Base-by-base conservation (phyloP, 2,329 filamentous ascomycete genomes). In the Pseudopyrenochaeta lycopersici region DNA sequence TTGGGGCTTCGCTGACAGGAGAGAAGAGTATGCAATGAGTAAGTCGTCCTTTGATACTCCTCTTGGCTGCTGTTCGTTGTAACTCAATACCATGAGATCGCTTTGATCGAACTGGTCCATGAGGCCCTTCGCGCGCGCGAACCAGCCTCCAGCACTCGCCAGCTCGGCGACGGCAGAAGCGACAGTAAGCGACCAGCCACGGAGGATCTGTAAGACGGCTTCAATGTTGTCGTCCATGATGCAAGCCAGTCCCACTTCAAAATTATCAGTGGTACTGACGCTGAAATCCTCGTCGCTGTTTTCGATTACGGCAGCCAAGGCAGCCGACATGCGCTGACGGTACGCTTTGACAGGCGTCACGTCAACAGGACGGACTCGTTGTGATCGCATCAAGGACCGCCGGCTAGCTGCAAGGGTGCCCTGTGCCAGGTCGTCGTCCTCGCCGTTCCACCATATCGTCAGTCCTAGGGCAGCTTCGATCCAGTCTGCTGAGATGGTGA, bases 401-500 rank as follows among this genome's bases (percentile, higher is more conserved):
- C 79, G 77, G 53, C 76, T 81, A n/a, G 73, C 75, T 45, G 75
- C 75, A 29, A 82, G 72, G 59, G 75, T 81, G 46, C 74, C 77
- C 32, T 75, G 68, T 1, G 73, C 60, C 23, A 76, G 62, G 1
- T 80, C 77, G 12, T 81, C 79, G 9, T 88, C 83, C 54, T 87
- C 85, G 56, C 95, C 91, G 70, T 96, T 89, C 92, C 93, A 97
- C 94, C 94, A 98, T 5, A 90, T 88, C 29, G 93, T 88, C 44
- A 98, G 79, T 1, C 89, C 90, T 54, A 97, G 78, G 0, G 89
- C 90, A 0, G 92, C 93, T 78, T 98, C 94, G 46, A 94, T 87
- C 94, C 94, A 98, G 75, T 97, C 93, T 68, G 94, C 88, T 1
- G 92, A 86, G 39, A 88, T 86, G 41, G 88, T 85, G 56, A 96